Base-by-base conservation (phyloP, 225 moss, liverwort and hornwort species). In the Sphagnum contortum region DNA sequence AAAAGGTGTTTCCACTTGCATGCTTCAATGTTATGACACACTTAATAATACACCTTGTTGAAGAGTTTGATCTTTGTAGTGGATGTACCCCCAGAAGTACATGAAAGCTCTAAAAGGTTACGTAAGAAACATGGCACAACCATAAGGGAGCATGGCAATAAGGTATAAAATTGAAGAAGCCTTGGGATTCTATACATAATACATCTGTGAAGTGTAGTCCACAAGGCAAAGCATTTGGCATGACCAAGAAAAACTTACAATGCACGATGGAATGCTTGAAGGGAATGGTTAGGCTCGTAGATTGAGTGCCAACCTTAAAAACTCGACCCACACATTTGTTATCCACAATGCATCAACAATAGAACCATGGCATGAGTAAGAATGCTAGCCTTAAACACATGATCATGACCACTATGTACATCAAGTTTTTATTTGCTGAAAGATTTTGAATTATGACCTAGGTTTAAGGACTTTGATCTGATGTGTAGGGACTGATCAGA, bases 21-120 rank as follows among this genome's bases (percentile, higher is more conserved):
- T 53, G 55, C 9, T 66, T 66, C 56, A 53, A 66, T 44, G 29
- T 66, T 5, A 66, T 66, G 55, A 45, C 61, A 5, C 64, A 66
- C 11, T 12, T 66, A 5, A 45, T 57, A 4, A 45, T 66, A 3
- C n/a, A n/a, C n/a, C 44, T 66, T 2, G 66, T 55, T 2, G 66
- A 66, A 9, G 45, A 66, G 45, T 45, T 66, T 5, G 54, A 45
- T 4, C 45, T 66, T 5, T 57, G 66, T 47, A 55, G 66, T 66
- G 66, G 5, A 5, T 5, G 5, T 52, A 52, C 51, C 51, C 51
- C n/a, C n/a, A 52, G 51, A 5, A 9, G 51, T 52, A 52, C 9
- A 5, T 52, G 51, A 52, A 52, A 9, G 5, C 5, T 52, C 51
- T 66, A 3, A 66, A 66, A 12, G 10, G 9, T 3, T 57, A 56